These are phyloP conservation scores for Magnolia changhungtana DNA, from an alignment of 164 flowering plant genomes.

Conservation along the genomic window DNA sequence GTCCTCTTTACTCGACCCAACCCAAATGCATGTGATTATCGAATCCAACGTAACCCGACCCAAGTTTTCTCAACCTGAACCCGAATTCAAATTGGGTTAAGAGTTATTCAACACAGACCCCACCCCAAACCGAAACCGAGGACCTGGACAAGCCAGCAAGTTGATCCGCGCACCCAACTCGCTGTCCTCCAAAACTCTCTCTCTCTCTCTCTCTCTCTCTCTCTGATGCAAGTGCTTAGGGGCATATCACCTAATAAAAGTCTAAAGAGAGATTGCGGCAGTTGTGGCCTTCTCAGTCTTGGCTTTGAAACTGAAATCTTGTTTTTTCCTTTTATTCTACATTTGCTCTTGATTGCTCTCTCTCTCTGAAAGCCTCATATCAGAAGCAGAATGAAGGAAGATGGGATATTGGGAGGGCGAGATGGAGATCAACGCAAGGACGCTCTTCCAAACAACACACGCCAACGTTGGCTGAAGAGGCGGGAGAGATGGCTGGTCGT, in stretches of 20 bases:
- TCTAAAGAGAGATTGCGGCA: neutral
- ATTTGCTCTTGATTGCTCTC: neutral
- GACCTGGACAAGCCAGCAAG: too few relatives aligned
- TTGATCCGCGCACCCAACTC: too few relatives aligned
- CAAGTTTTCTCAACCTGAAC: too few relatives aligned
- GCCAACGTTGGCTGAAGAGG: slow-evolving; percentile 44
- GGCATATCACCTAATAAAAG: neutral
- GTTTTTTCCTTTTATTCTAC: neutral
- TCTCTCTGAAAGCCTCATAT: neutral
- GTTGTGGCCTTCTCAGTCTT: neutral
- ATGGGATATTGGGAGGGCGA: slow-evolving; percentile 10
- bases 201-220: too few relatives aligned
- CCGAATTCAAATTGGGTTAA: too few relatives aligned
- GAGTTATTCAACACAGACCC: too few relatives aligned
- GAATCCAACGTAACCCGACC: too few relatives aligned
- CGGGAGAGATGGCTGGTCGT: slow-evolving; percentile 77
- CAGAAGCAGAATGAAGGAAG: neutral
- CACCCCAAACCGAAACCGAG: too few relatives aligned
- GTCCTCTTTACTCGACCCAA: too few relatives aligned
- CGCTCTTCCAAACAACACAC: neutral
- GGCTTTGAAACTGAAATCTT: neutral
- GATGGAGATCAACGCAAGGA: neutral
- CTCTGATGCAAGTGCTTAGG: neutral
- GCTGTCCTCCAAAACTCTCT: too few relatives aligned
- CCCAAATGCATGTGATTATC: too few relatives aligned